A percentile compares a stretch with the other conserved stretches of the same genome.
These are phyloP conservation scores for Fusarium sp. DNA, from an alignment of 2,329 filamentous ascomycete species.

Conservation along the genomic window DNA sequence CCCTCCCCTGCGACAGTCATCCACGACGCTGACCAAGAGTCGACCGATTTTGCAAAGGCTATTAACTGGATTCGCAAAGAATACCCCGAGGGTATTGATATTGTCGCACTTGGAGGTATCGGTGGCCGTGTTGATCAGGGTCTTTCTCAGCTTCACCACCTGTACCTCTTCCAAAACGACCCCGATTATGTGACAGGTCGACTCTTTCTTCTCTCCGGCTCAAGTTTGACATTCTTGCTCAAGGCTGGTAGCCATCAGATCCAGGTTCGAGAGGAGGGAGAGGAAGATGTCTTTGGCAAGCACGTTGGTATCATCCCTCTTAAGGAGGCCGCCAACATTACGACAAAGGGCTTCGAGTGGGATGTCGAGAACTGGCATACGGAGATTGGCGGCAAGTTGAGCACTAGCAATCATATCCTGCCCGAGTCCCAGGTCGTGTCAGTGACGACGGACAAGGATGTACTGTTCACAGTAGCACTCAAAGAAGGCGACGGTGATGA, in stretches of 20 bases:
- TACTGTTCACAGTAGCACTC: conserved; percentile 81
- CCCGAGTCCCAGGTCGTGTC: conserved; percentile 69
- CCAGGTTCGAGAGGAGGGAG: conserved; percentile 65
- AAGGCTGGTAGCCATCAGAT: conserved; percentile 75
- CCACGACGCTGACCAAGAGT: conserved; percentile 82
- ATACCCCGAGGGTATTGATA: conserved; percentile 60
- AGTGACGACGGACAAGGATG: conserved; percentile 71
- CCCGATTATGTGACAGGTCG: conserved; percentile 63
- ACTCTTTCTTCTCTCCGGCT: conserved; percentile 83
- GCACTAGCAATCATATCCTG: conserved; percentile 83
- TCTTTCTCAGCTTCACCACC: conserved; percentile 87
- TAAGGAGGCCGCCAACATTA: conserved; percentile 81
- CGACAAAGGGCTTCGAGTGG: conserved; percentile 87
- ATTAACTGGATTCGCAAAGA: conserved; percentile 67
- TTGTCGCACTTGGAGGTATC: conserved; percentile 86
- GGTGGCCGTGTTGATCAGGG: conserved; percentile 94
- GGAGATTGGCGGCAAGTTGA: conserved; percentile 77
- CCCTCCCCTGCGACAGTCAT: conserved; percentile 68
- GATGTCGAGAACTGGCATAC: conserved; percentile 87
- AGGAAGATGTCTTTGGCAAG: conserved; percentile 72
- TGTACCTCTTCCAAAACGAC: conserved; percentile 72
- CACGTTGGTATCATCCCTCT: conserved; percentile 90
- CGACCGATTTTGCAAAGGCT: conserved; percentile 92
- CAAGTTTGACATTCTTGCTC: conserved; percentile 86
- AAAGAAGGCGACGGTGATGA: conserved; percentile 52